Conservation (phyloP, 2,329 filamentous ascomycete species). For the Arthrobotrys sphaeroides region DNA sequence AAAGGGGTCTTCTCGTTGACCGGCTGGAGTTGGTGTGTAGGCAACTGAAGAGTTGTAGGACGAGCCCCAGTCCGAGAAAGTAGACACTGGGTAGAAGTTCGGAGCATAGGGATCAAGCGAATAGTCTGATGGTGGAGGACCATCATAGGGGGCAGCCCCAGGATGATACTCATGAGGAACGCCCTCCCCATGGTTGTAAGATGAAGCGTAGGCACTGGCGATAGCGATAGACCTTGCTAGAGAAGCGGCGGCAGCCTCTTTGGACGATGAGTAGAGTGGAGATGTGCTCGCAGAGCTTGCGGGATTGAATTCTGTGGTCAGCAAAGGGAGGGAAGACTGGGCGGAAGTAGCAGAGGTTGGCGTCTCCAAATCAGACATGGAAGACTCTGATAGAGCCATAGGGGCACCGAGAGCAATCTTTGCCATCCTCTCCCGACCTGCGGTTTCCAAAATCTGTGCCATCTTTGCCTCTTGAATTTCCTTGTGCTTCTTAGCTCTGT, state of each 20-base stretch:
- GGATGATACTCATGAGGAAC: slow-evolving; percentile 51
- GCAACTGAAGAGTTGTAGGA: slow-evolving; percentile 54
- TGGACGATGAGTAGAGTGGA: slow-evolving; percentile 55
- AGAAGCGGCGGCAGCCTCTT: slow-evolving; percentile 56
- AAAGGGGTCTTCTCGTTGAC: slow-evolving; percentile 57
- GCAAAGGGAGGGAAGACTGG: slow-evolving; percentile 32
- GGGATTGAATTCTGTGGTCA: slow-evolving; percentile 49
- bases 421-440: slow-evolving; percentile 46
- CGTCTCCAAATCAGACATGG: slow-evolving; percentile 41
- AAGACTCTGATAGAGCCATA: slow-evolving; percentile 27
- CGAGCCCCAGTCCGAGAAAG: slow-evolving; percentile 58
- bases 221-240: slow-evolving; percentile 56
- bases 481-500: slow-evolving; percentile 50
- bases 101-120: slow-evolving; percentile 40
- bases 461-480: slow-evolving; percentile 51
- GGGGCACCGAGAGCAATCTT: slow-evolving; percentile 43
- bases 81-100: slow-evolving; percentile 57
- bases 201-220: slow-evolving; percentile 52
- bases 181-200: slow-evolving; percentile 48
- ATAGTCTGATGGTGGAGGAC: slow-evolving; percentile 50
- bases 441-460: slow-evolving; percentile 50
- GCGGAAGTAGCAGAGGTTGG: slow-evolving; percentile 43
- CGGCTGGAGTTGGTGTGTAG: slow-evolving; percentile 57
- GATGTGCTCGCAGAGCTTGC: slow-evolving; percentile 32
- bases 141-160: slow-evolving; percentile 27